Conservation (phyloP, 306 rosid species). For the Ormosia emarginata region DNA sequence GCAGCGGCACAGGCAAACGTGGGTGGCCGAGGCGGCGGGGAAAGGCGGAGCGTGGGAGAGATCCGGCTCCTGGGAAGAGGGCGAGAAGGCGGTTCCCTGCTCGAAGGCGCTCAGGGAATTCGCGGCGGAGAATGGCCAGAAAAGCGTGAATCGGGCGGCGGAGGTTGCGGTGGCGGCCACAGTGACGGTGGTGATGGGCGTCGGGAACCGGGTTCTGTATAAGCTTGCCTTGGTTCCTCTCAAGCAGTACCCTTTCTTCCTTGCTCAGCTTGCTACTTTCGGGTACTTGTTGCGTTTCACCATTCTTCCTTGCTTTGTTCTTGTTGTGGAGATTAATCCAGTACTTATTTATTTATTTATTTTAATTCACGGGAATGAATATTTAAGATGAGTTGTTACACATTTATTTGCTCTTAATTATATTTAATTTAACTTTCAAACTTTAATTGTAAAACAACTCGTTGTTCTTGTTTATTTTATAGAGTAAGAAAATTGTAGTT, state of each 20-base stretch:
- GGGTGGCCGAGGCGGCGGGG: constrained; percentile 21
- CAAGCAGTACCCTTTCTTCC: constrained; percentile 82
- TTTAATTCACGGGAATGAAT: background rate
- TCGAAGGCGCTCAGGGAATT: constrained; percentile 29
- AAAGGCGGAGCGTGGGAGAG: constrained; percentile 42
- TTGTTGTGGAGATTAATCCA: background rate
- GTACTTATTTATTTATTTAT: background rate
- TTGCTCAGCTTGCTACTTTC: constrained; percentile 88
- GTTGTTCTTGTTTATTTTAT: background rate
- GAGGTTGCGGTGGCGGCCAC: constrained; percentile 61
- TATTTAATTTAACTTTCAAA: background rate
- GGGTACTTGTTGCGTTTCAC: constrained; percentile 46
- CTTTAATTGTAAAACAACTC: background rate
- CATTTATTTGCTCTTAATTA: too few species aligned
- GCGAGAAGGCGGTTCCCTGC: constrained; percentile 26
- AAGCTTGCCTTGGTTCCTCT: constrained; percentile 88
- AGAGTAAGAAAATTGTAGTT: too few species aligned
- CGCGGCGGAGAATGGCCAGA: constrained; percentile 4
- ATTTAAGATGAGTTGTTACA: too few species aligned
- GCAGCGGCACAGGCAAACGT: background rate
- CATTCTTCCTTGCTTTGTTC: background rate
- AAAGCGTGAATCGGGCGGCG: constrained; percentile 38
- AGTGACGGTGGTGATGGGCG: constrained; percentile 71
- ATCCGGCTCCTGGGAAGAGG: constrained; percentile 30
- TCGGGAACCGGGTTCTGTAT: constrained; percentile 73